Conservation (phyloP, 192 early-diverging fungal species). For the Backusella psychrophila region DNA sequence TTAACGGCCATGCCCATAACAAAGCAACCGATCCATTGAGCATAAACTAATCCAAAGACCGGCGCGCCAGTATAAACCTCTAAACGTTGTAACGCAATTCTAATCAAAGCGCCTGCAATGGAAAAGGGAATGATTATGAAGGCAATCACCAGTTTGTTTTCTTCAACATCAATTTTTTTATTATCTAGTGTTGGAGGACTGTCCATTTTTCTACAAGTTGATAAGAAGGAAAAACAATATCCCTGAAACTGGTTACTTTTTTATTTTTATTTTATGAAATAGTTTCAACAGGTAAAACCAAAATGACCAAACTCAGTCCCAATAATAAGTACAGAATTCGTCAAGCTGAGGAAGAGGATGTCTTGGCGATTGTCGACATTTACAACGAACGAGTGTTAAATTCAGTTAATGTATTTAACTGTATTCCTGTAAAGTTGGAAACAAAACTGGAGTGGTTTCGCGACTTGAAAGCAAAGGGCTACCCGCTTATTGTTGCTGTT, state of each 20-base stretch:
- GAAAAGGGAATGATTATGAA: slow-evolving; percentile 52
- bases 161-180: slow-evolving; percentile 13
- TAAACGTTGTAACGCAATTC: slow-evolving; percentile 52
- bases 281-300: background rate
- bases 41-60: slow-evolving; percentile 59
- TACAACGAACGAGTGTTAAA: slow-evolving; percentile 42
- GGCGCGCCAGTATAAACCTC: slow-evolving; percentile 58
- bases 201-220: background rate
- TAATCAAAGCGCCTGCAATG: slow-evolving; percentile 62
- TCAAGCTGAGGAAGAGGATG: slow-evolving; percentile 36
- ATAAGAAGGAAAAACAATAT: background rate
- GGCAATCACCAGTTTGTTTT: slow-evolving; percentile 29
- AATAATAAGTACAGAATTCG: slow-evolving; percentile 31
- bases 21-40: slow-evolving; percentile 71
- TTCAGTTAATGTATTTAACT: slow-evolving; percentile 40
- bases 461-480: slow-evolving; percentile 32
- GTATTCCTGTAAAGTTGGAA: slow-evolving; percentile 31
- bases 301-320: background rate
- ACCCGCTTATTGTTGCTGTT: slow-evolving; percentile 44
- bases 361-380: slow-evolving; percentile 38
- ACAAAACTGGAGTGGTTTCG: slow-evolving; percentile 41
- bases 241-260: background rate
- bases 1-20: slow-evolving; percentile 47
- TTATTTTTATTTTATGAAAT: background rate
- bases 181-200: background rate